phyloP scores from a whole-genome alignment of 2,329 filamentous ascomycete genomes.

The Remersonia thermophila region DNA sequence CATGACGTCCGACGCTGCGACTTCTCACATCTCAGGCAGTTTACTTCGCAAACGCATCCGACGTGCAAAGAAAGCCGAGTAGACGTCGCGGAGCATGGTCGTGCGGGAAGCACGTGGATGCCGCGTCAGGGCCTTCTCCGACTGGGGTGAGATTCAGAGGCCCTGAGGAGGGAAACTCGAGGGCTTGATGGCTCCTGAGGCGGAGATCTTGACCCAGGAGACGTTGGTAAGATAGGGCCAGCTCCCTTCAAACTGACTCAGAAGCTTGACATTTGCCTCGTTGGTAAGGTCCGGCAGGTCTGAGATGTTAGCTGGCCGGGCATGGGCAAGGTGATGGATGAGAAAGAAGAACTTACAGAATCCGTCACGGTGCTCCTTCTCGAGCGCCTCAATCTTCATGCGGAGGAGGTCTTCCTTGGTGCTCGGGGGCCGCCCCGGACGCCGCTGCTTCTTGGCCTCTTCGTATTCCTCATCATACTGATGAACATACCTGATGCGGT shows the following conservation, averaged over 20 bases:
- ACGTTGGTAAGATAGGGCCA: conserved; percentile 71
- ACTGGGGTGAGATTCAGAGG: conserved; percentile 6
- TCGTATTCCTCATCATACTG: conserved; percentile 61
- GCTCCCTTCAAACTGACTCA: conserved; percentile 68
- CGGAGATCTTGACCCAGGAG: conserved; percentile 63
- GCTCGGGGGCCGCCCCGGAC: conserved; percentile 67
- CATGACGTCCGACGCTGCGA: background rate
- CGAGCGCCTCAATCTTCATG: conserved; percentile 55
- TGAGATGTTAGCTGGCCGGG: conserved; percentile 19
- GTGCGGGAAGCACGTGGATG: conserved; percentile 2
- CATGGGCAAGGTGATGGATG: too few relatives aligned
- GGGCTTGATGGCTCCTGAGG: conserved; percentile 49
- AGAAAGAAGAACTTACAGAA: conserved; percentile 72
- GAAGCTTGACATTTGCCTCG: conserved; percentile 47
- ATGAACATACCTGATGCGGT: conserved; percentile 42
- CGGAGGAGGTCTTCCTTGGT: conserved; percentile 66
- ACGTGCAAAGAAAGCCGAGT: conserved; percentile 1
- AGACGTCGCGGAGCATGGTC: background rate
- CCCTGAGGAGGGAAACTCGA: conserved; percentile 63
- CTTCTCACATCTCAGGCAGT: conserved; percentile 7
- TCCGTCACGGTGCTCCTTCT: conserved; percentile 70
- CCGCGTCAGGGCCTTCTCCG: background rate
- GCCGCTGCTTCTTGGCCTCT: conserved; percentile 52
- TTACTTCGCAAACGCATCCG: conserved; percentile 5
- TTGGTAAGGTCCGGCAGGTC: conserved; percentile 65